Evolutionary conservation across 2,329 filamentous ascomycete species (phyloP).

Genomic region (Lasiodiplodia citricola): DNA sequence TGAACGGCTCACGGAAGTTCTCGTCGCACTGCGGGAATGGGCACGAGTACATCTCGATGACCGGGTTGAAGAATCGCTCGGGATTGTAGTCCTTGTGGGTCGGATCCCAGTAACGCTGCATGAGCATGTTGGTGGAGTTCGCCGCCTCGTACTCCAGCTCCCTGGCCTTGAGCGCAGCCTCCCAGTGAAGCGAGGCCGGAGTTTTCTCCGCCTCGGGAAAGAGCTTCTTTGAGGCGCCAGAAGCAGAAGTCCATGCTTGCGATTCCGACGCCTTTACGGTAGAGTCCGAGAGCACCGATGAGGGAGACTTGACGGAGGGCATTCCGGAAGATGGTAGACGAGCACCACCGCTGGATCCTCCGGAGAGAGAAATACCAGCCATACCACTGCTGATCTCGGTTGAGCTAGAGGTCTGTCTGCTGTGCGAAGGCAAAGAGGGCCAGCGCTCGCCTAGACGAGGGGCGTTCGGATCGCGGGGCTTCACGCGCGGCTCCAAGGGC

Average conservation of each 20-base stretch:
- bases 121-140: constrained; percentile 46
- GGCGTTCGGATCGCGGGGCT: background rate
- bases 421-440: background rate
- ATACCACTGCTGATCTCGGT: background rate
- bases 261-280: background rate
- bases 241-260: background rate
- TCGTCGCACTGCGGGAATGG: constrained; percentile 60
- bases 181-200: constrained; percentile 36
- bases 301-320: background rate
- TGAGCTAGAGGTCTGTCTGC: background rate
- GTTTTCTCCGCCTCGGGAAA: constrained; percentile 44
- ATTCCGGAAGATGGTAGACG: background rate
- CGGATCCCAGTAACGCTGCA: constrained; percentile 56
- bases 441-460: constrained; percentile 8
- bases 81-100: constrained; percentile 54
- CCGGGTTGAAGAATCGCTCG: constrained; percentile 52
- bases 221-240: constrained; percentile 29
- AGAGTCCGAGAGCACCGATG: background rate
- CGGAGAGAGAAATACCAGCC: background rate
- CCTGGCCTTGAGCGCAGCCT: constrained; percentile 34
- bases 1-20: constrained; percentile 30
- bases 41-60: constrained; percentile 58
- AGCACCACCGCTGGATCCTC: background rate
- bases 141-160: constrained; percentile 36
- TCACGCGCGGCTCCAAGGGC: background rate